Base-by-base conservation (phyloP, 352 stramenopile species). In the Poterioochromonas sp. region DNA sequence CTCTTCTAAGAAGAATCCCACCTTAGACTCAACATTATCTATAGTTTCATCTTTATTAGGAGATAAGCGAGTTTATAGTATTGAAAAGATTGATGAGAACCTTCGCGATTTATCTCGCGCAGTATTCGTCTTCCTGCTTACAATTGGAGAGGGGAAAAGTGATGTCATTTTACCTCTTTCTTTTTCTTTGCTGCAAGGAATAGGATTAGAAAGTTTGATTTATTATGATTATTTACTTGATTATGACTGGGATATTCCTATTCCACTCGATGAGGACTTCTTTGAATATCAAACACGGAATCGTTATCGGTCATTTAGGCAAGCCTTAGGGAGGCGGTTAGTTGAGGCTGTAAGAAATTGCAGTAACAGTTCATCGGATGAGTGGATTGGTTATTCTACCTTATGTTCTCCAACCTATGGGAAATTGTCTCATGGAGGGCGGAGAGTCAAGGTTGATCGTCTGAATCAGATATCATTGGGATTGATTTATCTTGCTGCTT, bases 401-500 rank as follows among this genome's bases (percentile, higher is more conserved):
- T n/a, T n/a, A n/a, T n/a, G n/a, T n/a, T n/a, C n/a, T n/a, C n/a
- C n/a, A n/a, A n/a, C n/a, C n/a, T n/a, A n/a, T n/a, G n/a, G n/a
- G n/a, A n/a, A n/a, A n/a, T n/a, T n/a, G n/a, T n/a, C n/a, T n/a
- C n/a, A n/a, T n/a, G n/a, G n/a, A n/a, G n/a, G n/a, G n/a, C n/a
- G n/a, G n/a, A n/a, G n/a, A n/a, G n/a, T n/a, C n/a, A n/a, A n/a
- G n/a, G n/a, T n/a, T n/a, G n/a, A n/a, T n/a, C n/a, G n/a, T n/a
- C n/a, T n/a, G n/a, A n/a, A n/a, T n/a, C n/a, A n/a, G n/a, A n/a
- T 77, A 43, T 51, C 39, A 1, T 15, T 79, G 39, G 35, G 37
- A 3, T 40, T 80, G 5, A 37, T 80, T 26, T 37, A 63, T 44
- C 12, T 62, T 32, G 78, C 78, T 41, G 78, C 78, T 29, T 5